Evolutionary conservation across 345 rosid genomes (phyloP).

Genomic region (Stellera chamaejasme): DNA sequence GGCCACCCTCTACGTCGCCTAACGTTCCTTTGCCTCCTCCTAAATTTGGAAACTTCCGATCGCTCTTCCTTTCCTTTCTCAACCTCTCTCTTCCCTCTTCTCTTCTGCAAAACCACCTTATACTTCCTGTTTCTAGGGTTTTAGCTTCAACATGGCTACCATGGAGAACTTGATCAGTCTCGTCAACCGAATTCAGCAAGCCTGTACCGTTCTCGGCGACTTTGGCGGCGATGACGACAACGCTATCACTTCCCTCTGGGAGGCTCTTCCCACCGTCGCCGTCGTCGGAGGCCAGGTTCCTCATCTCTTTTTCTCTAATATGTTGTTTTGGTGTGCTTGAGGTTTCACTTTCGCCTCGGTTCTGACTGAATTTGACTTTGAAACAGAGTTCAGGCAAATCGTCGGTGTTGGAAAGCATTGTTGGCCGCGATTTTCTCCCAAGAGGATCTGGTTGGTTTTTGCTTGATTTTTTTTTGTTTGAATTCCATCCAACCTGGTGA

Average conservation of each 20-base stretch:
- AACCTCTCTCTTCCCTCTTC: background rate
- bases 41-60: background rate
- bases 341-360: slow-evolving; percentile 3
- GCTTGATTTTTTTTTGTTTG: background rate
- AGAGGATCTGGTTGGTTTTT: slow-evolving; percentile 78
- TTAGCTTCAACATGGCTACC: slow-evolving; percentile 46
- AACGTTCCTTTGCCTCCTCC: too few relatives aligned
- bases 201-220: slow-evolving; percentile 91
- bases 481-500: background rate
- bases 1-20: too few relatives aligned
- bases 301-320: slow-evolving; percentile 7
- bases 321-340: background rate
- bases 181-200: slow-evolving; percentile 89
- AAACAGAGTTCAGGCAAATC: slow-evolving; percentile 94
- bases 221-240: slow-evolving; percentile 69
- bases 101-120: background rate
- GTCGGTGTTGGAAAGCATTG: slow-evolving; percentile 95
- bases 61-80: background rate
- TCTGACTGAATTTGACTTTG: background rate
- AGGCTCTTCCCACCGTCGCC: slow-evolving; percentile 86
- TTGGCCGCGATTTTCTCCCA: slow-evolving; percentile 93
- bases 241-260: slow-evolving; percentile 84
- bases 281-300: slow-evolving; percentile 88
- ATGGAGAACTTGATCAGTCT: slow-evolving; percentile 92
- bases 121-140: slow-evolving; percentile 3